Evolutionary conservation across 2,329 filamentous ascomycete species (phyloP).

Genomic region (Hirsutella thompsonii): DNA sequence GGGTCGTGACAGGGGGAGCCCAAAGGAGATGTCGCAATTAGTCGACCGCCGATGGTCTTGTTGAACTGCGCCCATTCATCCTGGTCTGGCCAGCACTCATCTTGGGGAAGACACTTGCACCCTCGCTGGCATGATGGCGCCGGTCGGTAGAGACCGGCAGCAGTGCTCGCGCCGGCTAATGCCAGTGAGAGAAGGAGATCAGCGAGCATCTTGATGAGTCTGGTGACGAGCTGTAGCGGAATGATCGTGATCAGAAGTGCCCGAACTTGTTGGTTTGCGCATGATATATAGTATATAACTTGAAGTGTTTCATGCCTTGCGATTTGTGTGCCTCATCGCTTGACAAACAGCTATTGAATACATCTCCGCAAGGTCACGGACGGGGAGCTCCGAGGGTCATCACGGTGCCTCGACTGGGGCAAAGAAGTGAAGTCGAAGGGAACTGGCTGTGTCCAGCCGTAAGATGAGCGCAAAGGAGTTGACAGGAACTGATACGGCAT

Average conservation of each 20-base stretch:
- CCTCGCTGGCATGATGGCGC: neutral
- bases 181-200: neutral
- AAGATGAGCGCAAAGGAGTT: no score
- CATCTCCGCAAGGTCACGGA: no score
- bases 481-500: no score
- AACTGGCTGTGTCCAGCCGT: no score
- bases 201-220: neutral
- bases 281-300: no score
- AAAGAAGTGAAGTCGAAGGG: no score
- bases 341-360: no score
- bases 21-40: slow-evolving; percentile 40
- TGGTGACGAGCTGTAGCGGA: neutral
- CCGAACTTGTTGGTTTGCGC: no score
- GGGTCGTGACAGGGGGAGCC: slow-evolving; percentile 38
- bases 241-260: neutral
- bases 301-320: no score
- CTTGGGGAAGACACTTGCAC: slow-evolving; percentile 29
- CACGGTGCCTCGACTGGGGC: no score
- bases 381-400: no score
- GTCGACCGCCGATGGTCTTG: slow-evolving; percentile 30
- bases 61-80: slow-evolving; percentile 37
- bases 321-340: no score
- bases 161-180: neutral
- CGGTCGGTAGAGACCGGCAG: neutral
- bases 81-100: slow-evolving; percentile 36